Evolutionary conservation across 192 early-diverging fungal genomes (phyloP).

Genomic region (Backusella sp.): DNA sequence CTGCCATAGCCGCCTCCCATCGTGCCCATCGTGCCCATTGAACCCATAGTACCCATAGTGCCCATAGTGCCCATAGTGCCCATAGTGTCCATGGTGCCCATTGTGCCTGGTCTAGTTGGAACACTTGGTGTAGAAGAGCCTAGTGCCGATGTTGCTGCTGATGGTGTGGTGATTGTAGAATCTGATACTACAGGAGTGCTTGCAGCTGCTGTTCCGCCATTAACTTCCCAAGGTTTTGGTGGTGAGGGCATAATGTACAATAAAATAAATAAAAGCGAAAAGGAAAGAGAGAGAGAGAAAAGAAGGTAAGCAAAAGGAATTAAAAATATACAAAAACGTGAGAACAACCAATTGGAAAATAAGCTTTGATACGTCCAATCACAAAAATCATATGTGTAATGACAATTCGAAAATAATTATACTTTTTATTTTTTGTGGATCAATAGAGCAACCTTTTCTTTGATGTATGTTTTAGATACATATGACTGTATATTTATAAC

Average conservation of each 20-base stretch:
- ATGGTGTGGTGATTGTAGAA: conserved; percentile 6
- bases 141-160: neutral
- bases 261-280: neutral
- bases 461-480: too few species aligned
- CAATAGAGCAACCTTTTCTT: too few species aligned
- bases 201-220: conserved; percentile 37
- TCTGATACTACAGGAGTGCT: conserved; percentile 45
- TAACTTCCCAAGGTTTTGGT: conserved; percentile 76
- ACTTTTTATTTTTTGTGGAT: too few species aligned
- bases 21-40: neutral
- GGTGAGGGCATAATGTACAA: conserved; percentile 47
- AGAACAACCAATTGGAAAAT: neutral
- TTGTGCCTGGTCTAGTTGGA: conserved; percentile 40
- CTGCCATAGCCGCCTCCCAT: neutral
- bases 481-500: too few species aligned
- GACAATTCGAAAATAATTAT: neutral
- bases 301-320: neutral
- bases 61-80: neutral
- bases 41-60: neutral
- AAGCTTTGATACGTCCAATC: neutral
- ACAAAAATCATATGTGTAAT: neutral
- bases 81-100: neutral
- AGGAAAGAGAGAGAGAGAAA: neutral
- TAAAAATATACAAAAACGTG: neutral
- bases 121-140: conserved; percentile 32